Conservation (phyloP, 2,329 filamentous ascomycete species). For the Alternaria sp. region DNA sequence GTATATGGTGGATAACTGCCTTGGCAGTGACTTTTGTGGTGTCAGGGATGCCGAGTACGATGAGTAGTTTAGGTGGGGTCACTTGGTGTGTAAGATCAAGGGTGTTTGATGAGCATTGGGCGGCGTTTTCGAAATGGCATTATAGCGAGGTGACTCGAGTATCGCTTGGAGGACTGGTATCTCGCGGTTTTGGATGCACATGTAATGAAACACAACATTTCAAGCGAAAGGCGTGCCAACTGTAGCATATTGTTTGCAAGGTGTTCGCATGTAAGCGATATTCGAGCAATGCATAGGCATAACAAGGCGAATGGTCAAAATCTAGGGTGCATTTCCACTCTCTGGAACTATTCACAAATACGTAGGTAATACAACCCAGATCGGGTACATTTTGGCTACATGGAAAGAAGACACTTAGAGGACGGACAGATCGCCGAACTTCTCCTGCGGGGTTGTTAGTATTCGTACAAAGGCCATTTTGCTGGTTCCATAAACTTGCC, state of each 20-base stretch:
- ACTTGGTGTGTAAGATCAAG: neutral
- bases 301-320: slow-evolving; percentile 9
- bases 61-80: slow-evolving; percentile 29
- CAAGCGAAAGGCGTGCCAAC: neutral
- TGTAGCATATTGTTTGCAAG: neutral
- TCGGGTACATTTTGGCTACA: slow-evolving; percentile 41
- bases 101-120: slow-evolving; percentile 12
- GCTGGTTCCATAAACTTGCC: slow-evolving; percentile 64
- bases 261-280: neutral
- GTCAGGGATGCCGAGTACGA: slow-evolving; percentile 62
- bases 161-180: neutral
- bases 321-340: slow-evolving; percentile 44
- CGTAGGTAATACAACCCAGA: slow-evolving; percentile 52
- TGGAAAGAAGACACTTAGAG: slow-evolving; percentile 69
- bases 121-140: slow-evolving; percentile 12
- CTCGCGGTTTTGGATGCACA: neutral
- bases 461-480: neutral
- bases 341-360: slow-evolving; percentile 51
- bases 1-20: slow-evolving; percentile 63
- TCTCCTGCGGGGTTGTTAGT: slow-evolving; percentile 77
- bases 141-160: slow-evolving; percentile 4
- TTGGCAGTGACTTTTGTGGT: slow-evolving; percentile 70
- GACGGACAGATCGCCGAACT: slow-evolving; percentile 96
- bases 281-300: neutral
- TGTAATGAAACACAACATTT: neutral